Conservation (phyloP, 495 filamentous ascomycete genomes). For the Immersiella caudata region DNA sequence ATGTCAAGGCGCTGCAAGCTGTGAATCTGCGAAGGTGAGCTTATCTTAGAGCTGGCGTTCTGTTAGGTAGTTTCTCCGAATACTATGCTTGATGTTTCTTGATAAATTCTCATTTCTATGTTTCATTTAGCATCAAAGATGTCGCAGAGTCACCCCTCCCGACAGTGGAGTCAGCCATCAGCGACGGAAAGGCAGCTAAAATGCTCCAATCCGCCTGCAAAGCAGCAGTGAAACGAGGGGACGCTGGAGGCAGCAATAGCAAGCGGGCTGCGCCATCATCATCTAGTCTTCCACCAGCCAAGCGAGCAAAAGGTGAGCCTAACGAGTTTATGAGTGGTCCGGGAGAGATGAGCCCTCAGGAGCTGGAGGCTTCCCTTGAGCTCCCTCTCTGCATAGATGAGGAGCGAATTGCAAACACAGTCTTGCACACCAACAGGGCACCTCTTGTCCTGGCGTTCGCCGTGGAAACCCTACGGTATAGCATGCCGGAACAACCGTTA, state of each 20-base stretch:
- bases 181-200: constrained; percentile 72
- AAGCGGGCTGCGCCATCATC: constrained; percentile 42
- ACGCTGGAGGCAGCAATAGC: constrained; percentile 24
- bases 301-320: constrained; percentile 48
- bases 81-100: too few relatives aligned
- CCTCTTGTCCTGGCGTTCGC: constrained; percentile 82
- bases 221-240: constrained; percentile 55
- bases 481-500: constrained; percentile 82
- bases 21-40: constrained; percentile 64
- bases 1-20: constrained; percentile 66
- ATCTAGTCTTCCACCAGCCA: constrained; percentile 31
- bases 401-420: constrained; percentile 58
- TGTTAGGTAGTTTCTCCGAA: not conserved
- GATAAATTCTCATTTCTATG: too few relatives aligned
- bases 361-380: constrained; percentile 65
- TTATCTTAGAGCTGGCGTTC: not conserved
- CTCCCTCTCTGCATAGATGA: constrained; percentile 63
- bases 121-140: constrained; percentile 52
- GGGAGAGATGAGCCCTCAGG: constrained; percentile 56
- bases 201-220: constrained; percentile 68
- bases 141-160: constrained; percentile 63
- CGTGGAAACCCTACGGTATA: constrained; percentile 69
- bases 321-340: constrained; percentile 38
- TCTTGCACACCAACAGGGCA: constrained; percentile 74
- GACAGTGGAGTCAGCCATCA: constrained; percentile 61